Percentiles rank a stretch among this genome's conserved stretches.
Evolutionary conservation across 2,329 filamentous ascomycete species (phyloP).

Genomic region (Alternaria dauci): DNA sequence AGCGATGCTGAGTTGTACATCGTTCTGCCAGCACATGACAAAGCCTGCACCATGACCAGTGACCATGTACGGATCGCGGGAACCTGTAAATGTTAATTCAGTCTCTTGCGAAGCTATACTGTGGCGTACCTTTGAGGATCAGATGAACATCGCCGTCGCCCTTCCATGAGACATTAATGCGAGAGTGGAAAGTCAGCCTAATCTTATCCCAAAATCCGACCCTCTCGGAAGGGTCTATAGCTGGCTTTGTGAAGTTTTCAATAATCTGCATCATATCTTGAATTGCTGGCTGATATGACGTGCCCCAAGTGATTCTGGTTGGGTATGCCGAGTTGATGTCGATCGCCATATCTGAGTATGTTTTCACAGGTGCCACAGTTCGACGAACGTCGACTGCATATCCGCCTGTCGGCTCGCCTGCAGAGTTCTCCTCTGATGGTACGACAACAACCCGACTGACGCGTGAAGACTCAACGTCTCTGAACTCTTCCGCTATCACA

Average conservation of each 20-base stretch:
- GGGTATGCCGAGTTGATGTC: constrained; percentile 93
- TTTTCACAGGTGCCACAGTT: constrained; percentile 94
- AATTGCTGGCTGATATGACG: constrained; percentile 95
- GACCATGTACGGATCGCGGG: constrained; percentile 90
- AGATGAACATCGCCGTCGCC: constrained; percentile 96
- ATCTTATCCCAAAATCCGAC: constrained; percentile 99
- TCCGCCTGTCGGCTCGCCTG: constrained; percentile 68
- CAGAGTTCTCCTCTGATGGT: constrained; percentile 67
- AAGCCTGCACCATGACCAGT: constrained; percentile 94
- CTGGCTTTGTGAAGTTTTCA: constrained; percentile 96
- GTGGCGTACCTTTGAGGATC: constrained; percentile 77
- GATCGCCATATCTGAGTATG: constrained; percentile 89
- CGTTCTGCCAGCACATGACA: constrained; percentile 97
- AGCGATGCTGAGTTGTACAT: constrained; percentile 87
- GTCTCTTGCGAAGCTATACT: neutral
- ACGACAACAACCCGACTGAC: constrained; percentile 85
- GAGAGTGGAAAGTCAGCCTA: constrained; percentile 89
- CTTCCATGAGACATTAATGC: constrained; percentile 88
- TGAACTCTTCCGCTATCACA: constrained; percentile 92
- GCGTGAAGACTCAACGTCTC: constrained; percentile 79
- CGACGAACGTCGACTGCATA: constrained; percentile 88
- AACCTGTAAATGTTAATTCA: constrained; percentile 54
- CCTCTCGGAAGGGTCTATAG: constrained; percentile 89
- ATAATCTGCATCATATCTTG: constrained; percentile 99
- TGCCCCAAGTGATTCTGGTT: constrained; percentile 95